These are phyloP conservation scores for Rhamnella rubrinervis DNA, from an alignment of 331 rosid genomes.

Conservation along the genomic window DNA sequence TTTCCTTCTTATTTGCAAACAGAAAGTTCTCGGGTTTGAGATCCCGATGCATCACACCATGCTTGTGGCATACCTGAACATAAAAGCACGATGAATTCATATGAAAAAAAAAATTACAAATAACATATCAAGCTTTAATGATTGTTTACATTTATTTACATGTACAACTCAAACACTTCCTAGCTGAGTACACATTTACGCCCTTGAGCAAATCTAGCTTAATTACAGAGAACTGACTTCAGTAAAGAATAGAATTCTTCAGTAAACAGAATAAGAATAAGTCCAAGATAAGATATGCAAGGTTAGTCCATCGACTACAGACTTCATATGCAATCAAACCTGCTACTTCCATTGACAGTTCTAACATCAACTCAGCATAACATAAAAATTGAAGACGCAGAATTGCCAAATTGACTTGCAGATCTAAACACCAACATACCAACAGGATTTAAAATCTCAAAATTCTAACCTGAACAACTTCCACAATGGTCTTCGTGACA, in stretches of 20 bases:
- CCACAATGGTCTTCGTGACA: conserved; percentile 80
- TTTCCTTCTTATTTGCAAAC: conserved; percentile 87
- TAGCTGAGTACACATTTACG: not conserved
- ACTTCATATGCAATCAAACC: not conserved
- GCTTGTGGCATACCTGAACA: conserved; percentile 84
- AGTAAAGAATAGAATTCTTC: not conserved
- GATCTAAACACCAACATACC: not conserved
- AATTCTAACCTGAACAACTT: conserved; percentile 81
- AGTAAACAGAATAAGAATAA: not conserved
- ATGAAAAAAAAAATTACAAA: not conserved
- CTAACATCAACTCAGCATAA: not conserved
- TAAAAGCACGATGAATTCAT: conserved; percentile 6
- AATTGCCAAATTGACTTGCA: not conserved
- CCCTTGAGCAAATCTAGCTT: conserved; percentile 1
- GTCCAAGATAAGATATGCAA: no score
- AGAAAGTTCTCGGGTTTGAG: conserved; percentile 96
- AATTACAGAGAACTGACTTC: conserved; percentile 2
- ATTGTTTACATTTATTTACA: no score
- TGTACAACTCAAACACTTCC: not conserved
- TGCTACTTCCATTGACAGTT: not conserved
- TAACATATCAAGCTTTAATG: no score
- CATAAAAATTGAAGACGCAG: not conserved
- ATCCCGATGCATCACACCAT: conserved; percentile 95
- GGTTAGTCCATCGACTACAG: no score
- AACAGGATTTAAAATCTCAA: not conserved